phyloP scores from a whole-genome alignment of 1,284 basidiomycete species.

The Naganishia sp. region DNA sequence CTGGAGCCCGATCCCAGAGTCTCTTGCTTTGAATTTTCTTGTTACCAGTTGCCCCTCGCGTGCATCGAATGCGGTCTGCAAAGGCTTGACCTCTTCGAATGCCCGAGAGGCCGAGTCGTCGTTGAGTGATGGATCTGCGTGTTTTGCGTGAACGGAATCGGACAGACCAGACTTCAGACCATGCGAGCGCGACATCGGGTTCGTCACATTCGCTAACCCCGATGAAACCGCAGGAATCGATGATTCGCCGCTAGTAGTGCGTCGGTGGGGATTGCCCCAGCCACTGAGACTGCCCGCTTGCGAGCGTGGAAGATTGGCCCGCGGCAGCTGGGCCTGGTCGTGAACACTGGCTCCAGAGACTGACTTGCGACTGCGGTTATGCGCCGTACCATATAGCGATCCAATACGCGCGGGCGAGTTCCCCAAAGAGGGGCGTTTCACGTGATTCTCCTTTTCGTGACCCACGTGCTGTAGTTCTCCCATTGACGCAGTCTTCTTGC shows the following conservation, averaged over 20 bases:
- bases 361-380: conserved; percentile 15
- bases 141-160: conserved; percentile 41
- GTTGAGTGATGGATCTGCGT: conserved; percentile 38
- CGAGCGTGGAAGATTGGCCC: conserved; percentile 7
- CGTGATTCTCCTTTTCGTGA: conserved; percentile 19
- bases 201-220: conserved; percentile 22
- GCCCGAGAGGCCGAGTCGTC: conserved; percentile 34
- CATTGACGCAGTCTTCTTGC: conserved; percentile 27
- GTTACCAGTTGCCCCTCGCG: conserved; percentile 42
- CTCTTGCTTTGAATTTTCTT: conserved; percentile 53
- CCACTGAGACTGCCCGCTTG: conserved; percentile 16
- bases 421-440: conserved; percentile 19
- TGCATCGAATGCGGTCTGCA: conserved; percentile 51
- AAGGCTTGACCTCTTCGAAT: conserved; percentile 54
- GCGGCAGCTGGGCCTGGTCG: conserved; percentile 4
- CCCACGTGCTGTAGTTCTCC: conserved; percentile 21
- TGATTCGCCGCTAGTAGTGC: conserved; percentile 29
- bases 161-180: conserved; percentile 53
- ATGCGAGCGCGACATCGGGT: conserved; percentile 49
- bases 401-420: conserved; percentile 20
- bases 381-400: conserved; percentile 1
- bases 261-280: conserved; percentile 29
- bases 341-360: conserved; percentile 8
- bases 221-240: conserved; percentile 16
- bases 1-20: conserved; percentile 47